Percentiles rank a stretch among this genome's conserved stretches.
Conservation (phyloP, 208 protist genomes). For the Crithidia expoeki region DNA sequence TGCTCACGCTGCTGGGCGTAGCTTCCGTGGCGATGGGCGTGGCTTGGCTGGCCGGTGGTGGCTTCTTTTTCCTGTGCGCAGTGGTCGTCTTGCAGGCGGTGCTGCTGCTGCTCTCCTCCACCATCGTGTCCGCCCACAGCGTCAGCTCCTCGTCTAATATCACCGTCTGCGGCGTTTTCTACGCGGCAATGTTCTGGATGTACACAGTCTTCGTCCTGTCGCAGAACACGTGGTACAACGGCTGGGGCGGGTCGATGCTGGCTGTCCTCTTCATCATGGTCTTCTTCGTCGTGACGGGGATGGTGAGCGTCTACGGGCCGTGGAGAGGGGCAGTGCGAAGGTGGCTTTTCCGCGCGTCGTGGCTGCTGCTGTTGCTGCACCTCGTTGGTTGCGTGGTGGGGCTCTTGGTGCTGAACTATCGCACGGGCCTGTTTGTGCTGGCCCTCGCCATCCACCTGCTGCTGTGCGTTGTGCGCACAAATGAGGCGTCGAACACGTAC, state of each 20-base stretch:
- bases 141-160: conserved; percentile 44
- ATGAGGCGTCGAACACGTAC: conserved; percentile 48
- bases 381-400: conserved; percentile 51
- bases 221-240: conserved; percentile 38
- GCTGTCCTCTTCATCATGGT: conserved; percentile 49
- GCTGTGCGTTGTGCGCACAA: conserved; percentile 50
- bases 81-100: conserved; percentile 41
- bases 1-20: conserved; percentile 36
- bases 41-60: conserved; percentile 41
- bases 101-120: conserved; percentile 36
- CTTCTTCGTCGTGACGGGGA: conserved; percentile 39
- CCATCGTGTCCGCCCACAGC: conserved; percentile 40
- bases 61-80: conserved; percentile 49
- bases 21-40: conserved; percentile 53
- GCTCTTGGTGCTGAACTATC: conserved; percentile 51
- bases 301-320: conserved; percentile 52
- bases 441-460: conserved; percentile 56
- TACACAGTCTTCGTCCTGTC: conserved; percentile 54
- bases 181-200: conserved; percentile 60
- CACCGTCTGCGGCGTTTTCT: conserved; percentile 47
- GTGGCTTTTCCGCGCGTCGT: conserved; percentile 56
- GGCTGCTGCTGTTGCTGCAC: conserved; percentile 49
- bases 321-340: conserved; percentile 38
- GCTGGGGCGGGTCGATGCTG: conserved; percentile 49
- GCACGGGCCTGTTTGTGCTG: conserved; percentile 61